Evolutionary conservation across 306 rosid genomes (phyloP).

Genomic region (Trifolium fragiferum): DNA sequence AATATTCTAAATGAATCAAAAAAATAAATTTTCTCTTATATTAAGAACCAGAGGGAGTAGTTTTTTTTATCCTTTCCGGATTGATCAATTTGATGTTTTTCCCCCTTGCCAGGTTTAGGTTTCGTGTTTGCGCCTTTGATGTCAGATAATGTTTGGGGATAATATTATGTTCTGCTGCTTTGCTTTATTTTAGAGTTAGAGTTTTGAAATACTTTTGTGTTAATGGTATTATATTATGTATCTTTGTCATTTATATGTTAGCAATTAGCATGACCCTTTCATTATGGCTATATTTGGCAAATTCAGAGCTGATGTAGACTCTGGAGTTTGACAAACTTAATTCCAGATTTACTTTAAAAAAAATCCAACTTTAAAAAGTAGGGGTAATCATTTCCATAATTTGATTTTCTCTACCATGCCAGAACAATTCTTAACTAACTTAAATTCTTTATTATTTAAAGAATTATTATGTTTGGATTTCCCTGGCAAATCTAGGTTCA

Average conservation of each 20-base stretch:
- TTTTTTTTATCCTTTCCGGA: neutral
- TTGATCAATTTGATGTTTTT: neutral
- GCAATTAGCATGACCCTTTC: neutral
- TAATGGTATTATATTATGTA: neutral
- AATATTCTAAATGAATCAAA: no score
- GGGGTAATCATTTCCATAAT: neutral
- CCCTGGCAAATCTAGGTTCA: neutral
- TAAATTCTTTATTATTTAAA: neutral
- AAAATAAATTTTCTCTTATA: no score
- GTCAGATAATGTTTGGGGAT: neutral
- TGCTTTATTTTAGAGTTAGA: neutral
- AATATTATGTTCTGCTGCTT: neutral
- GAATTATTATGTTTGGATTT: neutral
- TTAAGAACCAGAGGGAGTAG: no score
- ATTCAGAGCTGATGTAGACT: neutral
- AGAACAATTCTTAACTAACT: neutral
- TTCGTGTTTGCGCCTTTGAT: neutral
- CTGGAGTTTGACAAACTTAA: neutral
- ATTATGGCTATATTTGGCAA: neutral
- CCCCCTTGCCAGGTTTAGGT: neutral
- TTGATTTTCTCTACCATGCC: neutral
- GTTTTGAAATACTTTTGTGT: neutral
- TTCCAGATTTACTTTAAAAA: neutral
- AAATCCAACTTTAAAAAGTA: slow-evolving; percentile 15
- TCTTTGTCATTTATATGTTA: slow-evolving; percentile 1